Percentiles rank a stretch among this genome's conserved stretches.
phyloP scores from a whole-genome alignment of 495 filamentous ascomycete genomes.

The Parathielavia hyrcaniae region DNA sequence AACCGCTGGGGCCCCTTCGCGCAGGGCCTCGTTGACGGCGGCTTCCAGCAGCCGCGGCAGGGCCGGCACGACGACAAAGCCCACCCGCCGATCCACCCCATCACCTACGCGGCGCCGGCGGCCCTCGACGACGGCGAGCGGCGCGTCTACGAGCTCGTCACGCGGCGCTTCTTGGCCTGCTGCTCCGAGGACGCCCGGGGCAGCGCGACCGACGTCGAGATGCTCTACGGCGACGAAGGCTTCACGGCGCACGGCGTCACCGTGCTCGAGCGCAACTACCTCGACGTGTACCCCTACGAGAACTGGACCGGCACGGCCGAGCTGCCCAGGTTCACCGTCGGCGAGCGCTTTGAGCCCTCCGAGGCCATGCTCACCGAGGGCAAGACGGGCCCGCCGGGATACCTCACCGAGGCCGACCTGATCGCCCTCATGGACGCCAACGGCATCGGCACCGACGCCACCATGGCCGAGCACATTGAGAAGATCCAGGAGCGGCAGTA shows the following conservation, averaged over 20 bases:
- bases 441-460: slow-evolving; percentile 96
- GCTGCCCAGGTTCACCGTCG: slow-evolving; percentile 68
- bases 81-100: slow-evolving; percentile 93
- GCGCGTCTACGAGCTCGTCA: slow-evolving; percentile 86
- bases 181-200: slow-evolving; percentile 93
- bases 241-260: slow-evolving; percentile 76
- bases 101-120: slow-evolving; percentile 64
- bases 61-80: slow-evolving; percentile 91
- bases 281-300: slow-evolving; percentile 94
- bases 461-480: slow-evolving; percentile 96
- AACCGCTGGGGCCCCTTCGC: slow-evolving; percentile 76
- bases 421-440: slow-evolving; percentile 98
- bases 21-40: slow-evolving; percentile 67
- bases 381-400: slow-evolving; percentile 74
- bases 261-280: slow-evolving; percentile 85
- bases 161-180: slow-evolving; percentile 90
- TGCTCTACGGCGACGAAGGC: slow-evolving; percentile 74
- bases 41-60: slow-evolving; percentile 71
- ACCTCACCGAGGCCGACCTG: slow-evolving; percentile 92
- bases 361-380: slow-evolving; percentile 87
- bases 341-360: slow-evolving; percentile 78
- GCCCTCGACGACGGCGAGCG: slow-evolving; percentile 60
- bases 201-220: slow-evolving; percentile 72
- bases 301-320: slow-evolving; percentile 85
- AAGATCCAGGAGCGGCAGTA: slow-evolving; percentile 90